Conservation (phyloP, 345 rosid genomes). For the Moringa oleifera region DNA sequence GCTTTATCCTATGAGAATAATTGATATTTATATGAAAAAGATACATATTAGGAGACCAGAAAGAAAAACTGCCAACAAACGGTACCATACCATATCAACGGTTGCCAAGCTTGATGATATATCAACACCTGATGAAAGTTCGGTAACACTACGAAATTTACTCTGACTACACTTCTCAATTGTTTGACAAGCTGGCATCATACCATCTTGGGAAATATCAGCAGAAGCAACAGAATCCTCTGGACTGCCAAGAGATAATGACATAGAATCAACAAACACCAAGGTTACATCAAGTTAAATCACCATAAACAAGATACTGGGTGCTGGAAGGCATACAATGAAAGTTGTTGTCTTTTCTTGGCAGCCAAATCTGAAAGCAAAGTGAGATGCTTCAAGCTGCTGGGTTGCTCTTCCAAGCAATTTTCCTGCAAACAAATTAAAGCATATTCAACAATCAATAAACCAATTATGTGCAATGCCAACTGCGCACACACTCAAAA, state of each 20-base stretch:
- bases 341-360: conserved; percentile 38
- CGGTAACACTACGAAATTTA: conserved; percentile 71
- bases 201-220: conserved; percentile 36
- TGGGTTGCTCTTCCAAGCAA: conserved; percentile 33
- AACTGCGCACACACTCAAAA: not conserved
- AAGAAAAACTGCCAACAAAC: conserved; percentile 15
- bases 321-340: conserved; percentile 34
- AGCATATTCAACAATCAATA: conserved; percentile 8
- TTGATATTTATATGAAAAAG: conserved; percentile 9
- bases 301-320: not conserved
- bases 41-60: conserved; percentile 5
- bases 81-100: conserved; percentile 86
- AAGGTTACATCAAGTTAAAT: not conserved
- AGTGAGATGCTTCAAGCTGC: conserved; percentile 41
- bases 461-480: conserved; percentile 6
- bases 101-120: conserved; percentile 35
- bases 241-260: conserved; percentile 32
- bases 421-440: conserved; percentile 42
- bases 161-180: conserved; percentile 53
- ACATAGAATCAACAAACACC: conserved; percentile 8
- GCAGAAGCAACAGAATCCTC: conserved; percentile 33
- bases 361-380: conserved; percentile 51
- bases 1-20: conserved; percentile 63
- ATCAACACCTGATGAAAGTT: conserved; percentile 67
- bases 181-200: conserved; percentile 30